Evolutionary conservation across 495 filamentous ascomycete genomes (phyloP), one percentile per base, ranked within the genome.

Genomic region (Acidiella bohemica): DNA sequence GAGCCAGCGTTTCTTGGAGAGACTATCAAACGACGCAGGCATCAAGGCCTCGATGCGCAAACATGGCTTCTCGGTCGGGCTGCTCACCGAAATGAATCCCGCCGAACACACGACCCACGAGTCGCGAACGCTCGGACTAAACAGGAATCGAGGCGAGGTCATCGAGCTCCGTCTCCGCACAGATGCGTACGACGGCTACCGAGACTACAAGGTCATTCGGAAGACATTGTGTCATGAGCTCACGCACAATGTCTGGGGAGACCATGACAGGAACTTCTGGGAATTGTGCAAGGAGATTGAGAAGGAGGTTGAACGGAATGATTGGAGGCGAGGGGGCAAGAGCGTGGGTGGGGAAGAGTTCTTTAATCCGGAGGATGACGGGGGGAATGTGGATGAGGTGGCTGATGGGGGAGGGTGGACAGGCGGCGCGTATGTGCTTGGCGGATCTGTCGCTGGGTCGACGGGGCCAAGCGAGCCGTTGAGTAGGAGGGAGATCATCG

Each of bases 1-100:
- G 36, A 76, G 73, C 9, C 68, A 74, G 2, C 53, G 64, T n/a
- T 90, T 85, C 59, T 76, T 97, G 22, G 65, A 79, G 50, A 75
- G 82, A 0, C 69, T 97, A 5, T 72, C 73, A 47, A 67, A 73
- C 41, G 90, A 97, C 66, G 75, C 84, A 0, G 90, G 90, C 27
- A 90, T 97, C 62, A 73, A 73, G 42, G 61, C 75, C 18, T 69
- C 76, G 12, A 97, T 97, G 90, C 60, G 68, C 8, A 73, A 73
- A 41, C 85, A 94, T 64, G 71, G 75, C 31, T 94, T 90, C 66
- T 72, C 70, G 32, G 90, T 97, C n/a, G 76, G 76, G 0, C 58
- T 95, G 13, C 67, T 97, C 2, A 93, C 85, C 4, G 90, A 97
- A 60, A 96, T 97, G 88, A 78, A 96, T 50, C 90, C 90, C 0